These are phyloP conservation scores for Graphilbum ipis-grandicollis DNA, from an alignment of 2,329 filamentous ascomycete genomes.

Conservation along the genomic window DNA sequence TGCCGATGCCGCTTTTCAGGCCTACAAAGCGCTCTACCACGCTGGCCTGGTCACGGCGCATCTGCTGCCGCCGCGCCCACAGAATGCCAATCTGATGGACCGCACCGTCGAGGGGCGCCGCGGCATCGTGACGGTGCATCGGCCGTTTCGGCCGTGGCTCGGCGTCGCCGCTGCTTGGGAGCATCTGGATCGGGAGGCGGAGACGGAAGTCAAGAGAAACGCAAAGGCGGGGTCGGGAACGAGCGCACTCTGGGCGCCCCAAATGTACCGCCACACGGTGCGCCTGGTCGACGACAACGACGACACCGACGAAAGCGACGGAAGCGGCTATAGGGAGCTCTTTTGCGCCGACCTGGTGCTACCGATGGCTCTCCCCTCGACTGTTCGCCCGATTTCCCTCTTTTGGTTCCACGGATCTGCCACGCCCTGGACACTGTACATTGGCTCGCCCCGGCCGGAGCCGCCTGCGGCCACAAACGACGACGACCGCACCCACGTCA, in stretches of 20 bases:
- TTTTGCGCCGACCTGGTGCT: slow-evolving; percentile 25
- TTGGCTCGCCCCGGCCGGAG: slow-evolving; percentile 5
- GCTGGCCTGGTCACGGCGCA: slow-evolving; percentile 62
- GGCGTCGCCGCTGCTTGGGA: slow-evolving; percentile 9
- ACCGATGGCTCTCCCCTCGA: slow-evolving; percentile 22
- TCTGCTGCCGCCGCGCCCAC: slow-evolving; percentile 42
- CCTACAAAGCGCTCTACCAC: slow-evolving; percentile 52
- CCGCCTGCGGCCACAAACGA: background rate
- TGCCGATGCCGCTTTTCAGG: slow-evolving; percentile 71
- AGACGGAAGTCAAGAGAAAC: too few relatives aligned
- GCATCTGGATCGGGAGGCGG: too few relatives aligned
- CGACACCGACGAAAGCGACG: too few relatives aligned
- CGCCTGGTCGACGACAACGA: slow-evolving; percentile 18
- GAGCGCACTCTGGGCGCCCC: too few relatives aligned
- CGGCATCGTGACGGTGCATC: slow-evolving; percentile 18
- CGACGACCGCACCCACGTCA: slow-evolving; percentile 27
- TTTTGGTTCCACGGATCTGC: slow-evolving; percentile 19
- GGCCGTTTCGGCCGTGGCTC: slow-evolving; percentile 29
- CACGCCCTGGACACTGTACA: slow-evolving; percentile 19
- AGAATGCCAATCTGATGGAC: slow-evolving; percentile 10
- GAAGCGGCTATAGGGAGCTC: too few relatives aligned
- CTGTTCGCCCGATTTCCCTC: slow-evolving; percentile 20
- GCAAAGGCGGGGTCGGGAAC: too few relatives aligned
- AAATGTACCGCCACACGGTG: slow-evolving; percentile 14
- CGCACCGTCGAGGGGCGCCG: slow-evolving; percentile 20